Evolutionary conservation across 2,329 filamentous ascomycete genomes (phyloP).

Genomic region (Phialophora verrucosa): DNA sequence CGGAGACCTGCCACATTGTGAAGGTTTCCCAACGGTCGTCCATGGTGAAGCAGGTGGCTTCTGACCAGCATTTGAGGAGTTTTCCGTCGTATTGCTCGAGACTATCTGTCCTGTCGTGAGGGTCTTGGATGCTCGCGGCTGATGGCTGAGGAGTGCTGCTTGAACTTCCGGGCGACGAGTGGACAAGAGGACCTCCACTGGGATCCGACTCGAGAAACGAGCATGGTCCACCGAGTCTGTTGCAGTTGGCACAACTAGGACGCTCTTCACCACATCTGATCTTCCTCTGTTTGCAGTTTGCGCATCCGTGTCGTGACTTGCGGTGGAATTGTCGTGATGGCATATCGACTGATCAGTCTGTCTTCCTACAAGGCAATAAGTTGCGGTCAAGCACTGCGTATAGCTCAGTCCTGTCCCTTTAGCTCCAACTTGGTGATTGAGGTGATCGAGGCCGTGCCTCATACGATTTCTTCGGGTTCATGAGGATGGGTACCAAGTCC

Average conservation of each 20-base stretch:
- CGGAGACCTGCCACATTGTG: constrained; percentile 46
- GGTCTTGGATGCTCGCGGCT: neutral
- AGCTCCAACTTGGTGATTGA: neutral
- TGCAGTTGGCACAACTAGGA: constrained; percentile 23
- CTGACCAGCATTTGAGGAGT: constrained; percentile 50
- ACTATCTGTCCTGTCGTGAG: neutral
- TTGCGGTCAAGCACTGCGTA: neutral
- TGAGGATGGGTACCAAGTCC: neutral
- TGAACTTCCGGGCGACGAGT: constrained; percentile 10
- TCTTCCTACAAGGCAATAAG: neutral
- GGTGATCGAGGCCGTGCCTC: neutral
- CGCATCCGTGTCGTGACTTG: constrained; percentile 5
- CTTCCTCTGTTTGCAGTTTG: constrained; percentile 6
- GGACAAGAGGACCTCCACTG: constrained; percentile 5
- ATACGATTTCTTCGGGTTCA: neutral
- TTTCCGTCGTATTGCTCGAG: constrained; percentile 38
- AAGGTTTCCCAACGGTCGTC: constrained; percentile 21
- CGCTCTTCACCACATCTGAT: constrained; percentile 14
- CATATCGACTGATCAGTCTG: neutral
- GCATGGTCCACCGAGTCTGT: constrained; percentile 18
- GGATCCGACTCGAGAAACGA: constrained; percentile 15
- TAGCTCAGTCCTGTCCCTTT: neutral
- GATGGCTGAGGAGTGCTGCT: constrained; percentile 7
- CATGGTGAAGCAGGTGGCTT: constrained; percentile 42
- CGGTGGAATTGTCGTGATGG: constrained; percentile 3